Base-by-base conservation (phyloP, 2,329 filamentous ascomycete genomes). In the Lasiodiplodia sp. region DNA sequence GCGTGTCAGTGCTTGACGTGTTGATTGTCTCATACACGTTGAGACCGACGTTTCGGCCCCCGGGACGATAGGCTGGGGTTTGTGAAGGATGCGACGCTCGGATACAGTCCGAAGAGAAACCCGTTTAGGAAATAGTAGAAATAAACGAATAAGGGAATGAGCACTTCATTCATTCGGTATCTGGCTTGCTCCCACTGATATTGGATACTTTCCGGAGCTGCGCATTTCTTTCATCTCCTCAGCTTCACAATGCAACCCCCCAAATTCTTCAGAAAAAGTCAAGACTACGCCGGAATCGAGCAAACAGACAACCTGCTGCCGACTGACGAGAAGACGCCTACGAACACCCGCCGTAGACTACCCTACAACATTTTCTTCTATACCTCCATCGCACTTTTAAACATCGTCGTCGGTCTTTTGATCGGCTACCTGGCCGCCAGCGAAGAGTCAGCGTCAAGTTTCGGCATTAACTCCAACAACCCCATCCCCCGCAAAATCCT, bases 401-500 rank as follows among this genome's bases (percentile, higher is more conserved):
- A 58, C 11, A 11, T 58, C 34, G 38, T 34, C 34, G n/a, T n/a
- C 12, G 55, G 55, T 2, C 7, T 58, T 3, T 8, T 58, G 3
- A 12, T 58, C 1, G 55, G 55, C 8, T 58, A 58, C 34, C 38
- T 34, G 55, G 8, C 31, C n/a, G 18, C n/a, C 8, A 58, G 55
- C 55, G 55, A 58, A 3, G 5, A 18, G 3, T 58, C 55, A 14
- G 2, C 23, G 10, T n/a, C 34, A 12, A 58, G 55, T 34, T 40
- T 58, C 34, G 55, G 55, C 8, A 58, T 58, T 31, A 58, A 40
- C 55, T n/a, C 55, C 18, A 58, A 40, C 34, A 58, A 18, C 2
- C 55, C 55, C 12, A 58, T 58, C 21, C 55, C 55, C 11, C 55
- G 10, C n/a, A 34, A 58, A 16, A 21, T 58, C 2, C 14, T 58